These are phyloP conservation scores for Senna tora DNA, from an alignment of 306 rosid species.

Conservation along the genomic window DNA sequence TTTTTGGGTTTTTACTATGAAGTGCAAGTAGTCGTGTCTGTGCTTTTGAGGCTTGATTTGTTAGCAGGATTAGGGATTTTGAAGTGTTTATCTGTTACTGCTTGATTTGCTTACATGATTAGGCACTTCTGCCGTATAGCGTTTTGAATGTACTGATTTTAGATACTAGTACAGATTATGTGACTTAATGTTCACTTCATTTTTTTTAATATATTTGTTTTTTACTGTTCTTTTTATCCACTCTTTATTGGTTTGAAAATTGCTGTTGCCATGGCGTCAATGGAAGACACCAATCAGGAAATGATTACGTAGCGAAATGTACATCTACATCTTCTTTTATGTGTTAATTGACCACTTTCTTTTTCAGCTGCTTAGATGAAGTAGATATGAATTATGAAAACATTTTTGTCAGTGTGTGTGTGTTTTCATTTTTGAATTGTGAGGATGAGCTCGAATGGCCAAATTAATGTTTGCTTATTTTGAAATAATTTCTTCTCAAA, in stretches of 20 bases:
- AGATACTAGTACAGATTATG: not conserved
- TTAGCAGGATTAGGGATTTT: not conserved
- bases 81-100: not conserved
- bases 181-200: not conserved
- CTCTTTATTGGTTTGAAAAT: not conserved
- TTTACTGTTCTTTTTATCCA: not conserved
- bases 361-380: not conserved
- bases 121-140: not conserved
- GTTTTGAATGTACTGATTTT: not conserved
- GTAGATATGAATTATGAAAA: too few relatives aligned
- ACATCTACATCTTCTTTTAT: not conserved
- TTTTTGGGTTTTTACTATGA: not conserved
- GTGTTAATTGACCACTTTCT: not conserved
- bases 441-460: too few relatives aligned
- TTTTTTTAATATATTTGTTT: not conserved
- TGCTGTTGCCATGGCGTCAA: slow-evolving; percentile 2
- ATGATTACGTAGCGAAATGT: not conserved
- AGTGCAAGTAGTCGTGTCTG: not conserved
- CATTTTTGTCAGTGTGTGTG: too few relatives aligned
- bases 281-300: not conserved
- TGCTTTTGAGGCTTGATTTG: not conserved
- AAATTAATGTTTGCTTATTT: too few relatives aligned
- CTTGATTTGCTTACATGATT: not conserved
- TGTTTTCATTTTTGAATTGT: too few relatives aligned
- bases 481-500: too few relatives aligned